Percentiles rank a stretch among this genome's conserved stretches.
Evolutionary conservation across 306 rosid species (phyloP).

Genomic region (Medicago ruthenica): DNA sequence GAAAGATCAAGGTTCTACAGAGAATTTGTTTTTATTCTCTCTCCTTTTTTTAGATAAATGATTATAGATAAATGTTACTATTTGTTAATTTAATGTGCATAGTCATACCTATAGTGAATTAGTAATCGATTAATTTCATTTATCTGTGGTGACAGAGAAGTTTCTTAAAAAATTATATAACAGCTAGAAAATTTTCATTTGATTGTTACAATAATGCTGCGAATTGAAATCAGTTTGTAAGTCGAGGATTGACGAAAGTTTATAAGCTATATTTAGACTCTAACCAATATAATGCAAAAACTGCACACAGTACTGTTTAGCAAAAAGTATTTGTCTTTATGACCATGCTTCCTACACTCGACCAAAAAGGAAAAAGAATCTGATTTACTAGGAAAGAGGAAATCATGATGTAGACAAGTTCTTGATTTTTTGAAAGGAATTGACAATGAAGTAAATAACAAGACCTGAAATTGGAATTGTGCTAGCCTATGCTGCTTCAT

Average conservation of each 20-base stretch:
- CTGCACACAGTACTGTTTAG: not conserved
- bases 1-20: too few relatives aligned
- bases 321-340: conserved; percentile 3
- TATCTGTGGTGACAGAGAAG: too few relatives aligned
- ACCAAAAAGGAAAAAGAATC: conserved; percentile 34
- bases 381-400: conserved; percentile 1
- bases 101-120: too few relatives aligned
- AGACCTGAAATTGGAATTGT: conserved; percentile 48
- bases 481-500: conserved; percentile 51
- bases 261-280: too few relatives aligned
- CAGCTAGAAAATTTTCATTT: not conserved
- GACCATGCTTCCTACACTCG: not conserved
- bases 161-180: too few relatives aligned
- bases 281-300: not conserved
- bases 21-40: too few relatives aligned
- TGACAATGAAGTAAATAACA: conserved; percentile 31
- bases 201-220: not conserved
- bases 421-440: conserved; percentile 11
- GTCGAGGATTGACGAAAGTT: too few relatives aligned
- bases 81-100: too few relatives aligned
- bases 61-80: too few relatives aligned
- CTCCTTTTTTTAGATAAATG: too few relatives aligned
- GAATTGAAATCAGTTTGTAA: too few relatives aligned
- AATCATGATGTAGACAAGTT: conserved; percentile 34
- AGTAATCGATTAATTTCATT: too few relatives aligned